Evolutionary conservation across 2,329 filamentous ascomycete genomes (phyloP).

Genomic region (Diaporthe batatas): DNA sequence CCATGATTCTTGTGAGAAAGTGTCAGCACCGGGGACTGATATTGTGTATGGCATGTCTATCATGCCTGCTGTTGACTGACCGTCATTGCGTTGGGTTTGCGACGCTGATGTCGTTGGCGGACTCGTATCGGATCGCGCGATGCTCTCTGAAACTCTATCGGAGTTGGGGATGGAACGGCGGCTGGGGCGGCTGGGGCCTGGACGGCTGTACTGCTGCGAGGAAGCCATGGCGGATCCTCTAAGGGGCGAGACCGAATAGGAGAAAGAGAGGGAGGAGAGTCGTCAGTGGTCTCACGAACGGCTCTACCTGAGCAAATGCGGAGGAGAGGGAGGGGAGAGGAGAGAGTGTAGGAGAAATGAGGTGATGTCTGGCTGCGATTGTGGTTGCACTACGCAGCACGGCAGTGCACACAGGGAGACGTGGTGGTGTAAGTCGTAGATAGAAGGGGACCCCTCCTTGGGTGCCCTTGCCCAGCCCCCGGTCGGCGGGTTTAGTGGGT

Average conservation of each 20-base stretch:
- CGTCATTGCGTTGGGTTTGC: constrained; percentile 50
- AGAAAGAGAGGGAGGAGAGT: constrained; percentile 20
- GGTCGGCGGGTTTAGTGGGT: constrained; percentile 13
- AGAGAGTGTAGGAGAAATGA: constrained; percentile 15
- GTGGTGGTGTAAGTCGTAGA: constrained; percentile 21
- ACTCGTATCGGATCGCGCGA: constrained; percentile 42
- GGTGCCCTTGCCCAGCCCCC: constrained; percentile 25
- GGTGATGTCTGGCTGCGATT: constrained; percentile 37
- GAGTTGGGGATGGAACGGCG: constrained; percentile 40
- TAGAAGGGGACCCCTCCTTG: constrained; percentile 26
- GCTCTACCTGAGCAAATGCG: background rate
- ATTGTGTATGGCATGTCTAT: constrained; percentile 9
- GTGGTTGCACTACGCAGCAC: constrained; percentile 19
- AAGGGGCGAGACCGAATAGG: constrained; percentile 10
- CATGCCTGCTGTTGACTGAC: constrained; percentile 46
- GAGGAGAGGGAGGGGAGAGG: background rate
- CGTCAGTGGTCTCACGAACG: constrained; percentile 2
- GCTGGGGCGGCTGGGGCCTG: constrained; percentile 38
- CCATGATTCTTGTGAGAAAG: constrained; percentile 85
- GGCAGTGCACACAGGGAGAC: constrained; percentile 9
- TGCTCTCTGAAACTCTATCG: constrained; percentile 42
- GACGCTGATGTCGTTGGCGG: constrained; percentile 41
- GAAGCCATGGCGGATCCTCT: constrained; percentile 43
- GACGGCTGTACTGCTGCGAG: constrained; percentile 44
- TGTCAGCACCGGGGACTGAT: constrained; percentile 42